phyloP scores from a whole-genome alignment of 306 rosid species.

The Quercus aquifolioides region DNA sequence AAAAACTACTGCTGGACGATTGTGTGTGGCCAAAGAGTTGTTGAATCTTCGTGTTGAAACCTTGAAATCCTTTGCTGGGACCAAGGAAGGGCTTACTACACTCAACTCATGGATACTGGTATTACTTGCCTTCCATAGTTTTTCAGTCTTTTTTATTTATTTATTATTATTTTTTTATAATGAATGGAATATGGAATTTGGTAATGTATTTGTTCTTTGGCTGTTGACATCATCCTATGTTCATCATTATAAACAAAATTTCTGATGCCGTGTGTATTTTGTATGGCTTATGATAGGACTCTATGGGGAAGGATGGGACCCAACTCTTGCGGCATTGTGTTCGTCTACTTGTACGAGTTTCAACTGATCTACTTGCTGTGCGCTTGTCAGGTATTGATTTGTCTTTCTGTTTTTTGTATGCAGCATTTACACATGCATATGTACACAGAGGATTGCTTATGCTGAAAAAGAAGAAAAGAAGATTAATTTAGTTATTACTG shows the following conservation, averaged over 20 bases:
- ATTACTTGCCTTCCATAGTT: constrained; percentile 13
- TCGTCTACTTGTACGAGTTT: constrained; percentile 94
- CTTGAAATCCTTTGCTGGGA: constrained; percentile 93
- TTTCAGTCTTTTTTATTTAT: constrained; percentile 13
- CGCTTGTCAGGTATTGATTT: constrained; percentile 74
- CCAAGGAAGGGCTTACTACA: constrained; percentile 77
- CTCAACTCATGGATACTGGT: constrained; percentile 99
- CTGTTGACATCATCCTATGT: constrained; percentile 1
- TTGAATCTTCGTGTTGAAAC: constrained; percentile 69
- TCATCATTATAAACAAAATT: constrained; percentile 16
- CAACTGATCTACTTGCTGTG: constrained; percentile 86
- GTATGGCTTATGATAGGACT: constrained; percentile 53
- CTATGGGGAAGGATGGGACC: constrained; percentile 99
- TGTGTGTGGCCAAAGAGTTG: constrained; percentile 85
- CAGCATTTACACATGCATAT: neutral
- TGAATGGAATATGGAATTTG: neutral
- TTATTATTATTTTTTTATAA: neutral
- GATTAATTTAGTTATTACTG: neutral
- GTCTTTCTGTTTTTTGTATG: constrained; percentile 6
- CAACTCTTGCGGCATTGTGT: constrained; percentile 98
- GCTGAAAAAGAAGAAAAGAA: neutral
- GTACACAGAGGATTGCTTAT: neutral
- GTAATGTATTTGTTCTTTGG: constrained; percentile 10
- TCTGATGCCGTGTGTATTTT: constrained; percentile 18
- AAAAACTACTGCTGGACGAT: constrained; percentile 81